Evolutionary conservation across 352 stramenopile genomes (phyloP).

Genomic region (Discostella stelligera): DNA sequence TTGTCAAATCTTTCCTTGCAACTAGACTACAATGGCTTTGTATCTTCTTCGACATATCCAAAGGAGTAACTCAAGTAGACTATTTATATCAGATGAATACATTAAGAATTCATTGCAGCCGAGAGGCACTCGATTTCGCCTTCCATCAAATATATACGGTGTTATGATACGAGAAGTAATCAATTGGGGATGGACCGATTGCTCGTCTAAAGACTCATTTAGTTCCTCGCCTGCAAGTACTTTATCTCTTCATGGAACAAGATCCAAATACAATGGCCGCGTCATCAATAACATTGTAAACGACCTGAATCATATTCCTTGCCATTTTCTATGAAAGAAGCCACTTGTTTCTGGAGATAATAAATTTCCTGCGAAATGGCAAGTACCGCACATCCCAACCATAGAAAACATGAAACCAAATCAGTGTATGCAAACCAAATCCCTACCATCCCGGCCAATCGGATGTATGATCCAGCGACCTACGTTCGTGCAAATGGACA

Average conservation of each 20-base stretch:
- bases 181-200: too few species aligned
- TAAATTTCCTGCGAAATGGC: conserved; percentile 15
- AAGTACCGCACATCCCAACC: conserved; percentile 13
- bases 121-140: too few species aligned
- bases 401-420: conserved; percentile 21
- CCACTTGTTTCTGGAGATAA: conserved; percentile 1
- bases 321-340: neutral
- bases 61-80: neutral
- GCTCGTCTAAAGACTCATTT: too few species aligned
- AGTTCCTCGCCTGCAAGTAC: too few species aligned
- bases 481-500: neutral
- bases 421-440: conserved; percentile 15
- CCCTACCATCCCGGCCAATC: neutral
- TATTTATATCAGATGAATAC: neutral
- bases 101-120: too few species aligned
- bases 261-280: too few species aligned
- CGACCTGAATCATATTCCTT: neutral
- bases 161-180: too few species aligned
- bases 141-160: too few species aligned
- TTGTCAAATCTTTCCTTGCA: conserved; percentile 74
- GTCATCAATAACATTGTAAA: neutral
- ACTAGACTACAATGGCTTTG: conserved; percentile 82
- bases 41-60: conserved; percentile 48
- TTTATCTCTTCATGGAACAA: too few species aligned
- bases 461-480: conserved; percentile 7